Base-by-base conservation (phyloP, 768 basidiomycete genomes). In the Boletus rex-veris region DNA sequence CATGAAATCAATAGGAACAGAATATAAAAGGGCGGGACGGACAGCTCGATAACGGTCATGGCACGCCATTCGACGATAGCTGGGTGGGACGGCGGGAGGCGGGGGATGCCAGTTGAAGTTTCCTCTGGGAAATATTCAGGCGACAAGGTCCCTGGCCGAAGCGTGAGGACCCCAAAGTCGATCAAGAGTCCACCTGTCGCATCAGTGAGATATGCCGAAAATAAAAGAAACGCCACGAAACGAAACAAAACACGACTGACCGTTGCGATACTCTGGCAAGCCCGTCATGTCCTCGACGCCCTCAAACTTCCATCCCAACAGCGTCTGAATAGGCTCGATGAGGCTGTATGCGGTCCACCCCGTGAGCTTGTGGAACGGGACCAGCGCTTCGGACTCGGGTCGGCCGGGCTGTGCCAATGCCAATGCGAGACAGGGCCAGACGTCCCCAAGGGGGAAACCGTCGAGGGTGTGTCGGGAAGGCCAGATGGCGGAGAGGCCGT, bases 41-140 rank as follows among this genome's bases (percentile, higher is more conserved):
- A 94, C 91, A 99, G 77, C 66, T 87, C 83, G 51, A 97, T 88
- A 36, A 99, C 91, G 0, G 96, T 98, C 80, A 99, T 81, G 0
- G 95, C 94, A 51, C 96, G 78, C 94, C 95, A 96, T 73, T 99
- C 96, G 36, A 98, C 84, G 52, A 98, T 86, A 7, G 92, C 92
- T 0, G 92, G 90, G 65, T 94, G 93, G 0, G 88, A 86, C 2
- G 92, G 80, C 14, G 78, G 71, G 21, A 89, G 77, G 38, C 78
- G 80, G 4, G 91, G 86, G 48, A 92, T 76, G 19, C 75, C 75
- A 12, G 30, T 38, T 11, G 18, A 19, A 2, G 16, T 19, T 5
- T 12, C 33, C 5, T 58, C 50, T 7, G 81, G 72, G 18, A 66
- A 69, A 0, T 73, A 52, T 57, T 83, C 78, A n/a, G 78, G 71